These are phyloP conservation scores for Phylloporus rhodoxanthus DNA, from an alignment of 768 basidiomycete genomes.

Conservation along the genomic window DNA sequence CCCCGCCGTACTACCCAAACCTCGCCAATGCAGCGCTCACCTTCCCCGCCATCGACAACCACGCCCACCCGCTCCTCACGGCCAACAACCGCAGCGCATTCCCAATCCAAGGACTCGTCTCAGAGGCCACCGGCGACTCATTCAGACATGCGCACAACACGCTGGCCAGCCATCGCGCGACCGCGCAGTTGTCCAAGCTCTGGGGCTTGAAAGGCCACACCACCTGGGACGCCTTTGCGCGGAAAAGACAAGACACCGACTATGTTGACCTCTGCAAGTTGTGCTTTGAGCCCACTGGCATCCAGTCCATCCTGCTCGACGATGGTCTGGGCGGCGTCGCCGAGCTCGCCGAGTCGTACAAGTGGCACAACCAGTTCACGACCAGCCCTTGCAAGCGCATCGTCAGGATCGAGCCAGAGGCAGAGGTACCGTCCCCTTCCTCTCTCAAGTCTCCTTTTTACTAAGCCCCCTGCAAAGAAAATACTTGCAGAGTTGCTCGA, in stretches of 20 bases:
- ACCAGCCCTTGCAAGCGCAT: constrained; percentile 50
- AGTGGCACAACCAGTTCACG: constrained; percentile 62
- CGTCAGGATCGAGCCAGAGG: constrained; percentile 62
- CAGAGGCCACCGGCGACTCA: constrained; percentile 55
- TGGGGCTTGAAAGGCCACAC: constrained; percentile 35
- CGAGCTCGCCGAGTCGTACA: constrained; percentile 43
- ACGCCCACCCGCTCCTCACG: constrained; percentile 66
- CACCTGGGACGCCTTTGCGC: constrained; percentile 59
- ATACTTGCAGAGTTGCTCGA: constrained; percentile 21
- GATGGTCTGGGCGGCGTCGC: constrained; percentile 56
- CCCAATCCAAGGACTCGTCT: constrained; percentile 59
- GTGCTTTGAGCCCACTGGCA: constrained; percentile 51
- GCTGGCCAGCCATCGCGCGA: constrained; percentile 55
- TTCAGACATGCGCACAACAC: constrained; percentile 51
- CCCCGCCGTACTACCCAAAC: constrained; percentile 12
- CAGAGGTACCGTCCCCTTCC: constrained; percentile 46
- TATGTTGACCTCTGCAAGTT: constrained; percentile 54
- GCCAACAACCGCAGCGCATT: constrained; percentile 39
- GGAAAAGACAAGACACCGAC: constrained; percentile 34
- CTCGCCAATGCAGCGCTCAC: constrained; percentile 16
- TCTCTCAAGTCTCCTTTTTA: not conserved
- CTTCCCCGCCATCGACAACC: constrained; percentile 70
- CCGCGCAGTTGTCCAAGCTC: constrained; percentile 47
- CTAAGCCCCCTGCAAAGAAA: constrained; percentile 7
- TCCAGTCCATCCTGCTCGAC: constrained; percentile 66